Evolutionary conservation across 441 rosid species (phyloP), one percentile per base, ranked within the genome.

Genomic region (Erodium trifolium): DNA sequence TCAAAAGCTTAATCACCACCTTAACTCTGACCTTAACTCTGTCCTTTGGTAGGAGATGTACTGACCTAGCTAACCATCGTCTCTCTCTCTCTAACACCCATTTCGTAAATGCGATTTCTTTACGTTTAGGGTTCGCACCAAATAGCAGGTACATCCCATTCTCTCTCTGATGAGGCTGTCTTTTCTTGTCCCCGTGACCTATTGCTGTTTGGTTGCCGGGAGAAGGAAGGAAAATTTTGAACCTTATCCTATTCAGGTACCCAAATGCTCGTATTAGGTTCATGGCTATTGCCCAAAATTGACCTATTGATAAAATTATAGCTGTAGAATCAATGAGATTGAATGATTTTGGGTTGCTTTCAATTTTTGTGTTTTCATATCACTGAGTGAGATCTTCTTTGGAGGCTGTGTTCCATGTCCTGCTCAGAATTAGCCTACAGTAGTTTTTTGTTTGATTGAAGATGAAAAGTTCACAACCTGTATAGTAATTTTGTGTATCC

Each of bases 171-270:
- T 57, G 5, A 4, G 63, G 63, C 63, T 17, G 3, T 57, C 63
- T 57, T 57, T 57, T 57, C 63, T 57, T 57, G 63, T 57, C 9
- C 63, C 63, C 27, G 10, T 57, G 29, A 57, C 17, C 63, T 57
- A 18, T 57, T 57, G 19, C 63, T 57, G 63, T 19, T 11, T 2
- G 19, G 19, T 23, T 19, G 14, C 37, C 37, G 43, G 23, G 10
- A 63, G 29, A 65, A n/a, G 35, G n/a, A 31, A 18, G 23, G 63
- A 8, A 17, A 17, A 57, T 5, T 57, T 19, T 18, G 63, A 8
- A 7, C 9, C 63, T 18, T 57, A 16, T 17, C 63, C 10, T 18
- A 18, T 57, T 17, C 3, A 7, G 63, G 17, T 17, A 57, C 63
- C 23, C 2, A 18, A 57, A 57, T 35, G 39, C 39, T 57, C 29